Percentiles rank a stretch among this genome's conserved stretches.
These are phyloP conservation scores for Hypoxylon sp. DNA, from an alignment of 2,329 filamentous ascomycete genomes.

Conservation along the genomic window DNA sequence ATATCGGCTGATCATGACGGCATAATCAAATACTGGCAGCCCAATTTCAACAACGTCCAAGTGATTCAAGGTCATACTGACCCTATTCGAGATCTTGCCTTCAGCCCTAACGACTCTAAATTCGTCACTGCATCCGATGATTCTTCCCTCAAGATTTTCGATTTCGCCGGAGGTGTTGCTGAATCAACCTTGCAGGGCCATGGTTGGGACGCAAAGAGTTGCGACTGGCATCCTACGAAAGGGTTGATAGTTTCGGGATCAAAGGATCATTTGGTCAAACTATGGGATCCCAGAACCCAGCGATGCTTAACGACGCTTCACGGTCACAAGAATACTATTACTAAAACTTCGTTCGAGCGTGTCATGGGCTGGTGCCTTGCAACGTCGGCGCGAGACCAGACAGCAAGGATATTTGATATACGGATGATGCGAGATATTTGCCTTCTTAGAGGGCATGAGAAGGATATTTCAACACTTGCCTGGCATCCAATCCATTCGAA, in stretches of 20 bases:
- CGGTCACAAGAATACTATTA: constrained; percentile 97
- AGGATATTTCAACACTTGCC: constrained; percentile 90
- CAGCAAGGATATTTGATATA: constrained; percentile 92
- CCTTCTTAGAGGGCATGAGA: constrained; percentile 93
- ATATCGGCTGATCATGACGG: constrained; percentile 96
- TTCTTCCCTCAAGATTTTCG: constrained; percentile 92
- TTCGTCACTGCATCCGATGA: constrained; percentile 98
- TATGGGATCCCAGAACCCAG: constrained; percentile 96
- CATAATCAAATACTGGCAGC: constrained; percentile 98
- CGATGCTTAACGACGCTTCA: constrained; percentile 94
- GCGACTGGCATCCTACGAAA: constrained; percentile 98
- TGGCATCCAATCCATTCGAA: constrained; percentile 96
- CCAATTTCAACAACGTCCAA: constrained; percentile 99
- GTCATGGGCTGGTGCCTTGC: constrained; percentile 87
- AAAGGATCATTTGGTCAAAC: constrained; percentile 96
- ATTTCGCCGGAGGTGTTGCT: constrained; percentile 88
- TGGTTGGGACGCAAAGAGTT: constrained; percentile 96
- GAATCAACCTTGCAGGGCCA: constrained; percentile 92
- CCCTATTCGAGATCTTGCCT: constrained; percentile 90
- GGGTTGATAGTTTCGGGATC: constrained; percentile 95
- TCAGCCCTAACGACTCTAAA: constrained; percentile 93
- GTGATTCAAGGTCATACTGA: constrained; percentile 92
- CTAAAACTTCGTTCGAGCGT: constrained; percentile 90
- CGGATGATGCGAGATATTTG: constrained; percentile 99
- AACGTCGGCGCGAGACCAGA: constrained; percentile 93